Evolutionary conservation across 164 flowering plant species (phyloP).

Genomic region (Brasenia schreberi): DNA sequence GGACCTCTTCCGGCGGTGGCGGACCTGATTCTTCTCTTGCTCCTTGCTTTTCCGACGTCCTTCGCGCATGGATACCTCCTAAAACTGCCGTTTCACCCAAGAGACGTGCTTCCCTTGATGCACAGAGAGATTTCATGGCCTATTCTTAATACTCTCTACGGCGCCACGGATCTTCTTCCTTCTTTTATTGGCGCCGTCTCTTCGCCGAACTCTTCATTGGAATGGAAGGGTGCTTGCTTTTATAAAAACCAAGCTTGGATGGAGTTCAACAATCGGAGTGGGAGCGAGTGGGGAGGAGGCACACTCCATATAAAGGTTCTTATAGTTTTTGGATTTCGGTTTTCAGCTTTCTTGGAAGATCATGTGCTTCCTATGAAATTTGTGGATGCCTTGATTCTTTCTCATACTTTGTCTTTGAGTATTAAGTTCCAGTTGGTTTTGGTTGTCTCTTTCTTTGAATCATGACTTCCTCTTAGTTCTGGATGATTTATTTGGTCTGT

Average conservation of each 20-base stretch:
- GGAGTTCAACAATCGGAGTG: slow-evolving; percentile 69
- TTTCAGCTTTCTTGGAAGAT: neutral
- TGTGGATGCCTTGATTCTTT: too few relatives aligned
- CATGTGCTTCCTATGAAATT: too few relatives aligned
- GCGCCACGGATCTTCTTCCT: slow-evolving; percentile 63
- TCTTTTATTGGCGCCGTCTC: slow-evolving; percentile 71
- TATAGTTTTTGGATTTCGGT: neutral
- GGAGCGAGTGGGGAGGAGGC: slow-evolving; percentile 75
- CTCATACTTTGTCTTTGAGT: too few relatives aligned
- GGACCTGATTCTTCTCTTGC: neutral
- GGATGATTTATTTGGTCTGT: too few relatives aligned
- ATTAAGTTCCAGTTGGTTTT: too few relatives aligned
- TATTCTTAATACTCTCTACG: slow-evolving; percentile 36
- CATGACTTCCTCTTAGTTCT: neutral
- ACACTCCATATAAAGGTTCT: slow-evolving; percentile 81
- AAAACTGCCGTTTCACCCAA: slow-evolving; percentile 39
- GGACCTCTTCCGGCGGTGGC: too few relatives aligned
- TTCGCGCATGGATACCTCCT: slow-evolving; percentile 9
- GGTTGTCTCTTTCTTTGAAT: neutral
- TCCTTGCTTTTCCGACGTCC: neutral
- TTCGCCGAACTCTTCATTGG: slow-evolving; percentile 17
- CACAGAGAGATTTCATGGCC: slow-evolving; percentile 77
- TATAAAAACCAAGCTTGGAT: slow-evolving; percentile 69
- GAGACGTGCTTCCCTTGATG: slow-evolving; percentile 59
- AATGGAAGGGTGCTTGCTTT: slow-evolving; percentile 96